phyloP scores from a whole-genome alignment of 1,139 yeast species.

The Protomyces inundatus region DNA sequence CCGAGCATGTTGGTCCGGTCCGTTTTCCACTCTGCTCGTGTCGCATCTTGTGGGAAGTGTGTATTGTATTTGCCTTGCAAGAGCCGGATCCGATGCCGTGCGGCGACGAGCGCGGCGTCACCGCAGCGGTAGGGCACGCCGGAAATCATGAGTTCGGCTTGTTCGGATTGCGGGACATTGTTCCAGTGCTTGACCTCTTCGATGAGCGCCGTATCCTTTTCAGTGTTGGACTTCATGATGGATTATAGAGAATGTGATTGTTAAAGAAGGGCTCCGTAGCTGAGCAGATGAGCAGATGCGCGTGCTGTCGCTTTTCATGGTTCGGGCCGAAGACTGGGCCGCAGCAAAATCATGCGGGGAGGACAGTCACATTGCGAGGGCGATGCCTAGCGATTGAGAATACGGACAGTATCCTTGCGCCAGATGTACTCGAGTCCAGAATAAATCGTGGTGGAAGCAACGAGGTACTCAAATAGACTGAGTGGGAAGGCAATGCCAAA shows the following conservation, averaged over 20 bases:
- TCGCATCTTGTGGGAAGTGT: not conserved
- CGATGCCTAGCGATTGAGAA: slow-evolving; percentile 34
- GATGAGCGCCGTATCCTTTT: not conserved
- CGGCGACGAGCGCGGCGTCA: not conserved
- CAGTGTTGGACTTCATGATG: not conserved
- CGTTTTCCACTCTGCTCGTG: not conserved
- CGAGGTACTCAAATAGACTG: slow-evolving; percentile 49
- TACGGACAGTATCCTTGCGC: slow-evolving; percentile 60
- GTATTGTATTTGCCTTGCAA: not conserved
- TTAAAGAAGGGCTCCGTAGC: too few relatives aligned
- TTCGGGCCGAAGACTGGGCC: not conserved
- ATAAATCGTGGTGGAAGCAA: slow-evolving; percentile 68
- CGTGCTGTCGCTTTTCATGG: not conserved
- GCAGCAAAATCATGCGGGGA: too few relatives aligned
- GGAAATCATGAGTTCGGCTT: not conserved
- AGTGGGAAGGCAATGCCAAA: slow-evolving; percentile 1
- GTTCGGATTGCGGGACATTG: not conserved
- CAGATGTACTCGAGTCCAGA: slow-evolving; percentile 76
- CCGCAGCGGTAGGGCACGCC: not conserved
- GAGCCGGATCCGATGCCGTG: not conserved
- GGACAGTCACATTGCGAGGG: not conserved
- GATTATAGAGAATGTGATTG: too few relatives aligned
- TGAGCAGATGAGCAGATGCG: too few relatives aligned
- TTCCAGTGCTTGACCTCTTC: not conserved
- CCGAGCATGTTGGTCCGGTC: not conserved